A percentile compares a stretch with the other conserved stretches of the same genome.
Conservation (phyloP, 208 protist species). For the Novymonas esmeraldas region DNA sequence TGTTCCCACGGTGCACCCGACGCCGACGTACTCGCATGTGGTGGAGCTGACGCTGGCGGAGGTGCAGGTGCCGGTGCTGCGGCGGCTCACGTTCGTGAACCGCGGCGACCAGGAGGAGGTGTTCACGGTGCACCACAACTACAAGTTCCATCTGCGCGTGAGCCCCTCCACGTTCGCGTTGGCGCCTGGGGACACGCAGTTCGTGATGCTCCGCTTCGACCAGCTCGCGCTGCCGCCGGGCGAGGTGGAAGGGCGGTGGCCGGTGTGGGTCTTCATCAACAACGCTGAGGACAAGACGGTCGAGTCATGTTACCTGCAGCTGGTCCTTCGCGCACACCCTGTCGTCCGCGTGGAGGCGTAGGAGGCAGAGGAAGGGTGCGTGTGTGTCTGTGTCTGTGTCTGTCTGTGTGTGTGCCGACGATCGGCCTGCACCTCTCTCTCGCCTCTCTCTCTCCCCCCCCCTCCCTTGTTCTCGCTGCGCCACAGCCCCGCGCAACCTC, state of each 20-base stretch:
- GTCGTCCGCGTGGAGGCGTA: constrained; percentile 33
- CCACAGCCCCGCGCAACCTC: too few species aligned
- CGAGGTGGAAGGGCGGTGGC: constrained; percentile 85
- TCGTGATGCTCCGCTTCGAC: constrained; percentile 75
- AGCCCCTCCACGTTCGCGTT: constrained; percentile 72
- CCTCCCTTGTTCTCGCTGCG: neutral
- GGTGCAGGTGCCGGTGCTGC: constrained; percentile 66
- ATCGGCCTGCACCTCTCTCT: neutral
- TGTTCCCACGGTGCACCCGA: constrained; percentile 74
- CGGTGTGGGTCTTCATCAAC: constrained; percentile 93
- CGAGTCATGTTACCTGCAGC: constrained; percentile 84
- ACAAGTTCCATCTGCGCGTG: constrained; percentile 79
- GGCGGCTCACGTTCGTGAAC: constrained; percentile 82
- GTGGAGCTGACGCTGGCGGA: constrained; percentile 80
- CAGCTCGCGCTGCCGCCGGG: constrained; percentile 74
- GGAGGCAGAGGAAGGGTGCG: neutral
- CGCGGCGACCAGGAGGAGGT: constrained; percentile 63
- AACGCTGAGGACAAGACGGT: constrained; percentile 84
- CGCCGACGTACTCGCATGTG: constrained; percentile 79
- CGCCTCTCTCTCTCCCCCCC: neutral
- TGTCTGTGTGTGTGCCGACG: neutral
- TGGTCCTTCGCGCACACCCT: constrained; percentile 76
- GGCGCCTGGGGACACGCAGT: constrained; percentile 76
- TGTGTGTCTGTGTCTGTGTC: too few species aligned
- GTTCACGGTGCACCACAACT: constrained; percentile 87